These are phyloP conservation scores for Acacia pycnantha DNA, from an alignment of 331 rosid species.

Conservation along the genomic window DNA sequence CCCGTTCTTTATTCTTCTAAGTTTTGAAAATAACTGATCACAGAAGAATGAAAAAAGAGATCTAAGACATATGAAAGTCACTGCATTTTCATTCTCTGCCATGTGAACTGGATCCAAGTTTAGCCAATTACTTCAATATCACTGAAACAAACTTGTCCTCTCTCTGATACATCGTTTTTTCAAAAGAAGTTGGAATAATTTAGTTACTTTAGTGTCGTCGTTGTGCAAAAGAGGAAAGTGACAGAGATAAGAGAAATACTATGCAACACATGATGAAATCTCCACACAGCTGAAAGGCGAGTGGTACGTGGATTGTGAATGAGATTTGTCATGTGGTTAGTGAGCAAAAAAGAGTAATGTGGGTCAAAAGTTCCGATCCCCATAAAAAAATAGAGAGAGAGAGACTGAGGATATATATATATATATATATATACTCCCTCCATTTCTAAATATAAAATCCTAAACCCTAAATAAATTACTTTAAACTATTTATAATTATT, in stretches of 20 bases:
- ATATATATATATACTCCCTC: not conserved
- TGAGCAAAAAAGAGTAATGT: conserved; percentile 20
- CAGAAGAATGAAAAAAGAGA: not conserved
- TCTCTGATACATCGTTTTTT: not conserved
- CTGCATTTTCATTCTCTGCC: not conserved
- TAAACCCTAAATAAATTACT: no score
- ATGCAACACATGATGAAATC: conserved; percentile 6
- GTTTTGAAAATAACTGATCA: not conserved
- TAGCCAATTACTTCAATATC: not conserved
- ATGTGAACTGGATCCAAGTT: not conserved
- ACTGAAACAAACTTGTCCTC: not conserved
- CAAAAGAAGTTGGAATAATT: not conserved
- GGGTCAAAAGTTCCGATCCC: conserved; percentile 36
- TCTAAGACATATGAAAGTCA: not conserved
- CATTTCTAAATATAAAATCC: no score
- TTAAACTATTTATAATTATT: no score
- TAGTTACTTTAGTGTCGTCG: conserved; percentile 1
- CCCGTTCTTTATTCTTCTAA: not conserved
- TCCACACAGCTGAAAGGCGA: conserved; percentile 2
- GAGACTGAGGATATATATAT: conserved; percentile 26
- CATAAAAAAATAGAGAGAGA: not conserved
- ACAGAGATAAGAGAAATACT: not conserved
- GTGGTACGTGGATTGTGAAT: conserved; percentile 24
- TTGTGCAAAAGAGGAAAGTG: not conserved
- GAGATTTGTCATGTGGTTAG: conserved; percentile 24